These are phyloP conservation scores for Sophora flavescens DNA, from an alignment of 306 rosid species.

Conservation along the genomic window DNA sequence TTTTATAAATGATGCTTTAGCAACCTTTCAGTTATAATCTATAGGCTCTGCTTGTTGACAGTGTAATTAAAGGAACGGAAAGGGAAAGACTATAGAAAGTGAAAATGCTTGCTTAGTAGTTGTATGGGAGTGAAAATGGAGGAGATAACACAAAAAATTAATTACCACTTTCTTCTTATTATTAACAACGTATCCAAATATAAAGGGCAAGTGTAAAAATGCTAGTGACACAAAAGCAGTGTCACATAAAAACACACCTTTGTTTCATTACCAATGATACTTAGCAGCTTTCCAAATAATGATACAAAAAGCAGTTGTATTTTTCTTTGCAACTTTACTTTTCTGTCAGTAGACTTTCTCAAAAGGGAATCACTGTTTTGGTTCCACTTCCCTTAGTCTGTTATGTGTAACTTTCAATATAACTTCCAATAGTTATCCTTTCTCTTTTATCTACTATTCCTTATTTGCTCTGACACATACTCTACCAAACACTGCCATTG, in stretches of 20 bases:
- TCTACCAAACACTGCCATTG: slow-evolving; percentile 15
- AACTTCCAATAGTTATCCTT: neutral
- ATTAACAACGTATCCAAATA: slow-evolving; percentile 1
- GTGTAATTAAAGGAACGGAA: neutral
- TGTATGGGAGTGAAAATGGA: neutral
- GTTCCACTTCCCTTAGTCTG: neutral
- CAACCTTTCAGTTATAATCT: neutral
- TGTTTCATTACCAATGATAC: neutral
- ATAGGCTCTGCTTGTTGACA: neutral
- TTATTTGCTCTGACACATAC: slow-evolving; percentile 8
- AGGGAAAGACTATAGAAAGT: neutral
- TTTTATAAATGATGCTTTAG: slow-evolving; percentile 4
- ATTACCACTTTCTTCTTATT: slow-evolving; percentile 1
- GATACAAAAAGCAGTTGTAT: slow-evolving; percentile 1
- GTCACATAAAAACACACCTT: neutral
- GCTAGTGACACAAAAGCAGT: neutral
- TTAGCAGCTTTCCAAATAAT: slow-evolving; percentile 12
- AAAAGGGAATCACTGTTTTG: neutral
- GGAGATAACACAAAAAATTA: neutral
- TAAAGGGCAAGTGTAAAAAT: neutral
- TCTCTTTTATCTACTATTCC: slow-evolving; percentile 28
- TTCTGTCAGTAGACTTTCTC: neutral
- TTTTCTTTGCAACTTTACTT: slow-evolving; percentile 2
- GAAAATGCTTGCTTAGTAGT: neutral
- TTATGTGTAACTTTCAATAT: slow-evolving; percentile 18